Evolutionary conservation across 345 rosid genomes (phyloP), one percentile per base, ranked within the genome.

Genomic region (Aquilaria yunnanensis): DNA sequence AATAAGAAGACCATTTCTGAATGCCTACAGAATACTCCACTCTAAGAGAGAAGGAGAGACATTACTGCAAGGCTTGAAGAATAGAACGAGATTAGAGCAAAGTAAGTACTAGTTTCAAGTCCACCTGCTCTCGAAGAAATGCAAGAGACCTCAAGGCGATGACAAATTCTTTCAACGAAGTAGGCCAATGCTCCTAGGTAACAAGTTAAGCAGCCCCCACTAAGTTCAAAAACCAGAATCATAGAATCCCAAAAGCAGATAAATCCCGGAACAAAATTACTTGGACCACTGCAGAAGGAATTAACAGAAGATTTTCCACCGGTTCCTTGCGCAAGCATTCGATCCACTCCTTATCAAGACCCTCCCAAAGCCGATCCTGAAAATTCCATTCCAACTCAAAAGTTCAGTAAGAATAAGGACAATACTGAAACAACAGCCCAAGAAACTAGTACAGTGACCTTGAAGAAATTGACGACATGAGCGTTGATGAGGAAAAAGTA

Each of bases 401-500:
- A 34, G 23, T n/a, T 51, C 50, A 53, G 30, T 51, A 16, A 51
- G 14, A 48, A 46, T 46, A 14, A 49, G 52, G 45, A 51, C 34
- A 8, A 62, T 10, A 12, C 9, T 5, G 30, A 56, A 34, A 57
- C 43, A 31, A 14, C 14, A 34, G n/a, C 1, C n/a, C 49, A 4
- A 46, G 4, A 33, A 23, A 46, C 23, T 30, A 23, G 11, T 23
- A 6, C 57, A 12, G 41, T 37, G 63, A 83, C 88, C 72, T 69
- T 79, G 71, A 87, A 87, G 88, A 92, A 92, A 83, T 87, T 89
- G 81, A 87, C 93, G 46, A 87, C 83, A 55, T 77, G 93, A 55
- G 96, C 89, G 56, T 79, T 79, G 34, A 74, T 77, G 33, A 89
- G 62, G 72, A 76, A 82, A 59, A 71, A 13, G 65, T 58, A 89